phyloP scores from a whole-genome alignment of 345 rosid species.

The Eucalyptus cladocalyx region DNA sequence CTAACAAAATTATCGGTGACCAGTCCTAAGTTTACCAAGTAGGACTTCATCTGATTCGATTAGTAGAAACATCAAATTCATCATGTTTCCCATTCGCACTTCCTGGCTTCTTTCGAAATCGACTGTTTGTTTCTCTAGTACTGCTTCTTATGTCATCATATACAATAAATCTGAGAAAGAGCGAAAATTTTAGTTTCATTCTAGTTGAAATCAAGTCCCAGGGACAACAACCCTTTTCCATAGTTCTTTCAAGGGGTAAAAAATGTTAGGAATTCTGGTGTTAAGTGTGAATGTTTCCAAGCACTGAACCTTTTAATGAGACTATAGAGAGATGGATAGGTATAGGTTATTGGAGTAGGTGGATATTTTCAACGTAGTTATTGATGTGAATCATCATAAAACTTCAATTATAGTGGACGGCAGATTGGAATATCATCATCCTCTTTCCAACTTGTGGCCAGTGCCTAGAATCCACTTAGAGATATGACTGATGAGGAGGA shows the following conservation, averaged over 20 bases:
- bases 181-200: neutral
- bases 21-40: neutral
- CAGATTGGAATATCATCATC: neutral
- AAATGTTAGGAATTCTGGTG: neutral
- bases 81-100: neutral
- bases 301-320: neutral
- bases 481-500: neutral
- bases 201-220: neutral
- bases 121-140: neutral
- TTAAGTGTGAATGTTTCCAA: neutral
- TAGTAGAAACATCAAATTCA: neutral
- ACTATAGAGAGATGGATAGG: neutral
- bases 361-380: neutral
- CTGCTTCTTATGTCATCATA: neutral
- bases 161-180: neutral
- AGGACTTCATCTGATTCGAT: neutral
- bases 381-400: neutral
- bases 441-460: neutral
- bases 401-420: neutral
- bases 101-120: neutral
- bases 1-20: neutral
- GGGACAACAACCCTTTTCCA: neutral
- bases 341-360: neutral
- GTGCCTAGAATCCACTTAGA: neutral
- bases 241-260: neutral